Percentiles rank a stretch among this genome's conserved stretches.
phyloP scores from a whole-genome alignment of 345 rosid species.

The Corymbia maculata region DNA sequence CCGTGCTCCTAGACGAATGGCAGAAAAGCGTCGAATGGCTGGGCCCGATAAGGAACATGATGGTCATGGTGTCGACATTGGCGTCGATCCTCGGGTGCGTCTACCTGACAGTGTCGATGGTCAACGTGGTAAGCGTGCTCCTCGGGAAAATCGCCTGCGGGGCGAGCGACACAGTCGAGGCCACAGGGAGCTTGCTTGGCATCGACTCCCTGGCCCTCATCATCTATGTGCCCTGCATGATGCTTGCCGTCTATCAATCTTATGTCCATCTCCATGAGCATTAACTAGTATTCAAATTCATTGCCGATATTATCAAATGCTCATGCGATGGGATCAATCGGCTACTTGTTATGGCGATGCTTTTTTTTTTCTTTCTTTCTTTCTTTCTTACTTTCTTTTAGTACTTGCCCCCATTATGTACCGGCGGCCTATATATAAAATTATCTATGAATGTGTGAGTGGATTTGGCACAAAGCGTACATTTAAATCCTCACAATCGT shows the following conservation, averaged over 20 bases:
- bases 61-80: conserved; percentile 1
- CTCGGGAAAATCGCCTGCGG: conserved; percentile 11
- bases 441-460: background rate
- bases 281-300: background rate
- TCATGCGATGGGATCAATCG: background rate
- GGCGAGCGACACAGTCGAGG: background rate
- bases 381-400: too few relatives aligned
- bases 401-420: background rate
- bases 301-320: background rate
- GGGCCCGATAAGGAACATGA: background rate
- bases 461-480: background rate
- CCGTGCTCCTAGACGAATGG: background rate
- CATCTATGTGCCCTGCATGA: background rate
- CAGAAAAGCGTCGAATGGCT: too few relatives aligned
- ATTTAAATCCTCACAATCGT: background rate
- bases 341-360: accelerated
- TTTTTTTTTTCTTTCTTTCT: background rate
- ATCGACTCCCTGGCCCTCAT: conserved; percentile 9
- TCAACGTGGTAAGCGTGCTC: conserved; percentile 14
- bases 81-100: conserved; percentile 7
- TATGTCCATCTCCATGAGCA: background rate
- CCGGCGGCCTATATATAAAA: background rate
- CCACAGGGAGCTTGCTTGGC: conserved; percentile 1
- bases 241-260: background rate
- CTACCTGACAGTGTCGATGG: conserved; percentile 16